These are phyloP conservation scores for Trametes polyzona DNA, from an alignment of 1,284 basidiomycete genomes.

Conservation along the genomic window DNA sequence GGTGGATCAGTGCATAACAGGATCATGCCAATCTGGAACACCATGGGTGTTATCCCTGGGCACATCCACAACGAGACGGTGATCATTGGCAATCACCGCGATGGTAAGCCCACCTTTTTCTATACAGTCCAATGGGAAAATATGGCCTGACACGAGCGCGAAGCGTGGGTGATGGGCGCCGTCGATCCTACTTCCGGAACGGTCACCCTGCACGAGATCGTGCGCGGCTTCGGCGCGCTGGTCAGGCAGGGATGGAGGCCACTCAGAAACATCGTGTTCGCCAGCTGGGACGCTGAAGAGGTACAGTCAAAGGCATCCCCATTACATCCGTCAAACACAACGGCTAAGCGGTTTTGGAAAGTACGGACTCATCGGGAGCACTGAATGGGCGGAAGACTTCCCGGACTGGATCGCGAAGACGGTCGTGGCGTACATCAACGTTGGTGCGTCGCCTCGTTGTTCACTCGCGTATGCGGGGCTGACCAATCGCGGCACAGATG, in stretches of 20 bases:
- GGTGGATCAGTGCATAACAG: conserved; percentile 61
- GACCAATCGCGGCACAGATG: conserved; percentile 44
- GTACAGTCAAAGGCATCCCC: conserved; percentile 40
- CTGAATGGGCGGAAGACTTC: conserved; percentile 92
- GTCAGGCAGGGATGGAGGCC: conserved; percentile 86
- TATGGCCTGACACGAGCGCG: neutral
- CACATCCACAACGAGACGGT: conserved; percentile 86
- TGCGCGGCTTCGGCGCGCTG: conserved; percentile 79
- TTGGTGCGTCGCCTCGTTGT: conserved; percentile 30
- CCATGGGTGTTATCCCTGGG: conserved; percentile 90
- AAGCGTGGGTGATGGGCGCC: conserved; percentile 63
- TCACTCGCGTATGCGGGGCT: too few relatives aligned
- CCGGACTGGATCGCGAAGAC: conserved; percentile 77
- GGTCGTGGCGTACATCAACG: conserved; percentile 86
- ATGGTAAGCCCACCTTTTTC: conserved; percentile 55
- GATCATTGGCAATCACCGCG: conserved; percentile 85
- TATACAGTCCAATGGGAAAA: neutral
- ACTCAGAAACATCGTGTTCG: conserved; percentile 83
- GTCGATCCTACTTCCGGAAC: conserved; percentile 90
- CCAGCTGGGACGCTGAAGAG: conserved; percentile 95
- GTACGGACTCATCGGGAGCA: conserved; percentile 88
- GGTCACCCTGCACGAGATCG: conserved; percentile 80
- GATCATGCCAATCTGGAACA: conserved; percentile 86
- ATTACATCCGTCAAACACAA: neutral
- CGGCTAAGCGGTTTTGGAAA: conserved; percentile 31